Base-by-base conservation (phyloP, 495 filamentous ascomycete species). In the Neurospora sp. region DNA sequence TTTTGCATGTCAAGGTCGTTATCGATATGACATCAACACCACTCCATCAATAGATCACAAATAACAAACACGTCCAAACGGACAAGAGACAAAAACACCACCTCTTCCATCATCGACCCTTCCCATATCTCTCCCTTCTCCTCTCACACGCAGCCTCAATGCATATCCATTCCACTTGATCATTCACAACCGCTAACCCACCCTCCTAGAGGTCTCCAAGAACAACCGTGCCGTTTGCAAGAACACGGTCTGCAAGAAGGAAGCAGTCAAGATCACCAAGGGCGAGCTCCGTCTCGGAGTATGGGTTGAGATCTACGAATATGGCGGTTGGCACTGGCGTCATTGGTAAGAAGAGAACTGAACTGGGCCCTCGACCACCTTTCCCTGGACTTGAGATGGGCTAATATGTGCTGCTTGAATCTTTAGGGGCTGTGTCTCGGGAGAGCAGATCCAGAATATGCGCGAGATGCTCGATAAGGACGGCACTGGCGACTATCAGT, bases 341-440 rank as follows among this genome's bases (percentile, higher is more conserved):
- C 94, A 97, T 80, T 97, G 94, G 94, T 95, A 83, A 78, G 87
- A 62, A 31, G 54, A 31, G 12, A 27, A 18, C 54, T 9, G 27
- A 35, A 35, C 27, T 18, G 27, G 14, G 7, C 23, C 27, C 62
- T 35, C 48, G 35, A 38, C n/a, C 27, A 41, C 70, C 41, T 79
- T 69, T 72, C 20, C 70, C 7, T 71, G 37, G 69, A 70, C 72
- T 39, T 23, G 40, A 69, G 16, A 72, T 23, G 48, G 42, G 14
- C 54, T 66, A 39, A 70, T 35, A 14, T 20, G 42, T 72, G 23
- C 44, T 38, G 14, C 4, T 72, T 46, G 23, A 48, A 59, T 72
- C 23, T 73, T 70, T 37, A 94, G 93, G 93, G 93, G 93, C n/a
- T 96, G 93, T 73, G 86, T 91, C 41, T 94, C 92, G 10, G 92